Conservation (phyloP, 495 filamentous ascomycete species). For the Penicillium paxilli region DNA sequence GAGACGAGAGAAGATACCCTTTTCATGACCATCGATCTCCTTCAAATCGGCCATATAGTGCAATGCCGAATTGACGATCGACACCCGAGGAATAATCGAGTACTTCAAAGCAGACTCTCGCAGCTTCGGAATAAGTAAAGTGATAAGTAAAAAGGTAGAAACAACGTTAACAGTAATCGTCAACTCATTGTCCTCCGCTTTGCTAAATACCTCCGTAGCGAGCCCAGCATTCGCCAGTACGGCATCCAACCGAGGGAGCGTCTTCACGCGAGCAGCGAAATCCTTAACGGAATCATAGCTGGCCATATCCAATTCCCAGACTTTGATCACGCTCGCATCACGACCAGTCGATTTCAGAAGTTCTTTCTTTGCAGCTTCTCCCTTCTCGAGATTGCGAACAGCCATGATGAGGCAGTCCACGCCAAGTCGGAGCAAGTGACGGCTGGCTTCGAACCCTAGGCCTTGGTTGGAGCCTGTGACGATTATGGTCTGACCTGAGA, state of each 20-base stretch:
- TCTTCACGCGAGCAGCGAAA: constrained; percentile 25
- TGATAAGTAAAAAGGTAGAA: constrained; percentile 38
- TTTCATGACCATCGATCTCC: constrained; percentile 14
- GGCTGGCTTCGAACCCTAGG: constrained; percentile 46
- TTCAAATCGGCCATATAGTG: constrained; percentile 20
- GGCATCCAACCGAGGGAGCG: constrained; percentile 30
- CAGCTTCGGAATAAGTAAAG: constrained; percentile 14
- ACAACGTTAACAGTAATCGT: constrained; percentile 48
- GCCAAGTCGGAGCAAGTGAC: constrained; percentile 38
- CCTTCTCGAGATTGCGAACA: constrained; percentile 40
- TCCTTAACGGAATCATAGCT: constrained; percentile 32
- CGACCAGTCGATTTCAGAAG: constrained; percentile 31
- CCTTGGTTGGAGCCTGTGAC: constrained; percentile 55
- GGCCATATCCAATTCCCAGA: constrained; percentile 37
- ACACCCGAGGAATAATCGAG: constrained; percentile 22
- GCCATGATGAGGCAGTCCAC: constrained; percentile 47
- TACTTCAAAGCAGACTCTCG: constrained; percentile 24
- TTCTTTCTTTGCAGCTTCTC: constrained; percentile 35
- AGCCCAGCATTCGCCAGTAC: constrained; percentile 38
- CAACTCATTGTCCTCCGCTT: constrained; percentile 34
- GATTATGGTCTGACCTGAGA: constrained; percentile 45
- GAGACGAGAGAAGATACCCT: constrained; percentile 22
- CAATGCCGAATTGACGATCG: constrained; percentile 25
- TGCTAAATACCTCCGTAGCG: constrained; percentile 11
- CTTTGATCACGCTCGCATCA: constrained; percentile 27